A percentile compares a stretch with the other conserved stretches of the same genome.
These are phyloP conservation scores for Apiospora sp. DNA, from an alignment of 2,329 filamentous ascomycete species.

Conservation along the genomic window DNA sequence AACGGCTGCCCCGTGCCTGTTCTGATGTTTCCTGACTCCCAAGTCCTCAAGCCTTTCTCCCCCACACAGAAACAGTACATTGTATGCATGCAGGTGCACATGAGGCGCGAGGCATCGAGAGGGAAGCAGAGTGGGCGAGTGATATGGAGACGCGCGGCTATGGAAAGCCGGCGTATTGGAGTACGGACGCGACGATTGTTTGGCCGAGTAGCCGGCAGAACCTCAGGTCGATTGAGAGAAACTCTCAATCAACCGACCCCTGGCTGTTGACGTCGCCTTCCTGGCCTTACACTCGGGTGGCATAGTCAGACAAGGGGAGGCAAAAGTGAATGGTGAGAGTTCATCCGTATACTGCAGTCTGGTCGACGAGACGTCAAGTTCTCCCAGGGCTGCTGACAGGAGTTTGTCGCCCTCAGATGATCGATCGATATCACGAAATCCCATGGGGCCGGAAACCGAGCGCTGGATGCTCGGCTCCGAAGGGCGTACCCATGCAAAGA, in stretches of 20 bases:
- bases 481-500: neutral
- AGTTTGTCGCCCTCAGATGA: neutral
- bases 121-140: neutral
- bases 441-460: neutral
- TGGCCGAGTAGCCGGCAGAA: conserved; percentile 9
- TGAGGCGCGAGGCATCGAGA: neutral
- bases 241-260: neutral
- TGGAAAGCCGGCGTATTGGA: neutral
- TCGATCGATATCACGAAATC: neutral
- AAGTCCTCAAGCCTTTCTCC: neutral
- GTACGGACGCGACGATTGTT: conserved; percentile 3
- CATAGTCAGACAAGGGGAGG: neutral
- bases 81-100: neutral
- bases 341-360: conserved; percentile 2
- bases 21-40: neutral
- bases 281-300: neutral
- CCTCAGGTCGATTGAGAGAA: neutral
- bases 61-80: neutral
- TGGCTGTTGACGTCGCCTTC: neutral
- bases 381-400: neutral
- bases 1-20: conserved; percentile 17
- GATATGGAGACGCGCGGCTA: conserved; percentile 12
- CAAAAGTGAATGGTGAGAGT: neutral
- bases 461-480: neutral
- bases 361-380: neutral